Base-by-base conservation (phyloP, 2,329 filamentous ascomycete genomes). In the Elsinoe fawcettii region DNA sequence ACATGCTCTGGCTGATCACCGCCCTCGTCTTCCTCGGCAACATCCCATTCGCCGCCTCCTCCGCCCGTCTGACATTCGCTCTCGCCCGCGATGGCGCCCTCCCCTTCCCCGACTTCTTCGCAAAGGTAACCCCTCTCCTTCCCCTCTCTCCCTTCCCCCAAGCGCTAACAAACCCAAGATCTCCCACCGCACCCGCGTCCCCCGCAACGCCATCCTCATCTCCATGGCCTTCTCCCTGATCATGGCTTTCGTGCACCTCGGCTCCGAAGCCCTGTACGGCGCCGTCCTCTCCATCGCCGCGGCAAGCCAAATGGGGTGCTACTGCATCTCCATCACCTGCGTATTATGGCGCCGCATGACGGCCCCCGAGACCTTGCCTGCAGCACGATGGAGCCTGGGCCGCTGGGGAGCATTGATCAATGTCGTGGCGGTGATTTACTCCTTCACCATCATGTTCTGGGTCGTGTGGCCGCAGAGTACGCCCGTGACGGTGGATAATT, bases 311-410 rank as follows among this genome's bases (percentile, higher is more conserved):
- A 69, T 75, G 66, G 69, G 68, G 8, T 72, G 71, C 11, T 76
- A 75, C 65, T 65, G 70, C 44, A 65, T 75, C 56, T 68, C 65
- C 18, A 74, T 75, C 57, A 69, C 69, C 56, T 70, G 69, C 57
- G 68, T 75, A 7, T 65, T 74, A 18, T 72, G 69, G 60, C 66
- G 70, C 34, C 69, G 72, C 41, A 60, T 74, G 46, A 65, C 63
- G 22, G 65, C 69, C 37, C 70, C 70, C 0, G 67, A 70, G 51
- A 66, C 69, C 5, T 66, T 75, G 5, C 71, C 71, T 11, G 57
- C 61, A 46, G 69, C 69, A 51, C 64, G 67, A 25, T 75, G 70
- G 70, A 70, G 66, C 14, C 67, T 75, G 5, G 73, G 73, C 18
- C 63, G 59, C 34, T 73, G 63, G 63, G 72, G 71, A 7, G 60